Conservation (phyloP, 495 filamentous ascomycete species). For the Talaromyces adpressus region DNA sequence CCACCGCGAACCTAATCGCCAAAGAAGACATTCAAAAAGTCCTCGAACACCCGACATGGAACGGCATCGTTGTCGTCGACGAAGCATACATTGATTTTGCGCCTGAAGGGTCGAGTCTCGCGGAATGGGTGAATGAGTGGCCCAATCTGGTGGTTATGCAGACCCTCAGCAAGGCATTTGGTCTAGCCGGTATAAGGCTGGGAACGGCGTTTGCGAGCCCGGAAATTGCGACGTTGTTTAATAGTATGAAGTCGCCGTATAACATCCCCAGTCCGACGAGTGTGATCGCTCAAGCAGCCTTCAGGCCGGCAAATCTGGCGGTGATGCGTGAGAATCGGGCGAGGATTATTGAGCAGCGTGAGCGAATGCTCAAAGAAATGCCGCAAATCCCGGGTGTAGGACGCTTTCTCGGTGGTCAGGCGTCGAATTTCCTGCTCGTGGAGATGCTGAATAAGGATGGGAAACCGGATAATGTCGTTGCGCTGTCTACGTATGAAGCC, state of each 20-base stretch:
- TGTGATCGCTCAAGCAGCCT: conserved; percentile 67
- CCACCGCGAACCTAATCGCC: conserved; percentile 69
- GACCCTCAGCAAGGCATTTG: conserved; percentile 93
- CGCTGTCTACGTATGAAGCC: conserved; percentile 70
- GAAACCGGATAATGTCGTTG: conserved; percentile 68
- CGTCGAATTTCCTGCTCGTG: conserved; percentile 84
- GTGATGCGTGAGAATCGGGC: conserved; percentile 63
- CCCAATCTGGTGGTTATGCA: conserved; percentile 99
- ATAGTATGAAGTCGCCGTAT: conserved; percentile 91
- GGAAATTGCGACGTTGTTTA: conserved; percentile 65
- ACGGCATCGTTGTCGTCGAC: conserved; percentile 87
- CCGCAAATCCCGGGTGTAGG: conserved; percentile 74
- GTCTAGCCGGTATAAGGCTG: conserved; percentile 85
- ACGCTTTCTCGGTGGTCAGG: conserved; percentile 67
- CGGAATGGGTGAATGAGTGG: conserved; percentile 89
- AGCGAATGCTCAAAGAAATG: conserved; percentile 65
- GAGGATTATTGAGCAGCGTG: conserved; percentile 66
- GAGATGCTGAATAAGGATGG: conserved; percentile 66
- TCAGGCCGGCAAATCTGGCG: conserved; percentile 55
- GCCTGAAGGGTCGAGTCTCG: conserved; percentile 67
- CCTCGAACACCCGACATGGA: conserved; percentile 86
- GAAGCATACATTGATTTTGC: conserved; percentile 98
- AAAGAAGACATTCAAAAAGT: conserved; percentile 70
- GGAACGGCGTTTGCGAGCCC: conserved; percentile 63
- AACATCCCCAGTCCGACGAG: conserved; percentile 84